These are phyloP conservation scores for Spirogloea muscicola DNA, from an alignment of 139 green algal genomes.

Conservation along the genomic window DNA sequence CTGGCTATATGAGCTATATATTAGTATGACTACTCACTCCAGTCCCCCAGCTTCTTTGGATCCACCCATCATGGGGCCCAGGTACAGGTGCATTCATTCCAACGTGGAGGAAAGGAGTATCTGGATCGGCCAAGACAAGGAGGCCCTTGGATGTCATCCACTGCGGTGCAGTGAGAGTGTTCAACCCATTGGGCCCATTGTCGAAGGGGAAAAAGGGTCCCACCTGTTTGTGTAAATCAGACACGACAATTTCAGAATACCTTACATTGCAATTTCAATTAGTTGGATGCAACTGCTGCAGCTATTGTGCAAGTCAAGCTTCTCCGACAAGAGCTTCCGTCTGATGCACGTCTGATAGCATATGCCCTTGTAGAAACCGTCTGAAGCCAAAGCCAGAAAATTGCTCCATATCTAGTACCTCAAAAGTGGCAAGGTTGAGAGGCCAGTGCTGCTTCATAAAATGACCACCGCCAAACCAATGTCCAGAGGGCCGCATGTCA, in stretches of 20 bases:
- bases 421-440: constrained; percentile 55
- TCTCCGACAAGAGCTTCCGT: too few species aligned
- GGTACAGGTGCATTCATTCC: constrained; percentile 57
- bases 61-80: constrained; percentile 25
- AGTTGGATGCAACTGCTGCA: too few species aligned
- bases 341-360: too few species aligned
- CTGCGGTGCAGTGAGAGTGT: constrained; percentile 57
- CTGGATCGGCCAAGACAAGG: constrained; percentile 58
- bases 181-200: constrained; percentile 64
- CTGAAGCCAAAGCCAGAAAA: too few species aligned
- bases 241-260: too few species aligned
- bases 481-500: constrained; percentile 49
- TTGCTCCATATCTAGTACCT: too few species aligned
- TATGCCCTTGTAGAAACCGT: too few species aligned
- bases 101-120: constrained; percentile 64
- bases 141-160: constrained; percentile 62
- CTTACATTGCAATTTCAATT: too few species aligned
- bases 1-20: too few species aligned
- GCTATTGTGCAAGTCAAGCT: too few species aligned
- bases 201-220: constrained; percentile 62
- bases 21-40: too few species aligned
- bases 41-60: constrained; percentile 35
- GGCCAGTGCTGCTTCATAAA: constrained; percentile 67
- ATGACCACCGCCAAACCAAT: constrained; percentile 65
- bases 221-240: too few species aligned